Base-by-base conservation (phyloP, 2,329 filamentous ascomycete genomes). In the Parastagonospora avenae region DNA sequence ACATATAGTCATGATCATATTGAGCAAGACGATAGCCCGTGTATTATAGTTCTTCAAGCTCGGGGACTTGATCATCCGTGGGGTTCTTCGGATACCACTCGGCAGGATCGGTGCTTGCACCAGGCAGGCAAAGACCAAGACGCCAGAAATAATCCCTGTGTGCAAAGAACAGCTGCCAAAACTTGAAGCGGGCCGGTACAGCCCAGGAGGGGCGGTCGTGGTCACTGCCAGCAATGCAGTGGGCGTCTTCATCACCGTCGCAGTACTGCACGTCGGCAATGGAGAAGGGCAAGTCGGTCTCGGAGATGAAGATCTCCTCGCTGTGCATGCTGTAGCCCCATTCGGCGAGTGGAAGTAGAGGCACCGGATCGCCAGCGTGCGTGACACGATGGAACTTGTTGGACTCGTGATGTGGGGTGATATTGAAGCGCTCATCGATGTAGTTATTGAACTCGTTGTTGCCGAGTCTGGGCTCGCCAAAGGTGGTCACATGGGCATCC, bases 101-200 rank as follows among this genome's bases (percentile, higher is more conserved):
- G 39, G 79, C 77, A 2, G 87, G 86, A 68, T 89, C 87, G 10
- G 90, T 89, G 10, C 89, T 89, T 0, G 93, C 45, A 35, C 35
- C 27, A 16, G 45, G 92, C 2, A 97, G 80, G 75, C 94, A 99
- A 29, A 97, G 77, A 0, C 94, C 94, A 46, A 99, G 74, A 49
- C 94, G 82, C 90, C 91, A 96, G 75, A 99, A 97, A 74, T 99
- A 99, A 76, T 99, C 94, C 33, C 94, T 80, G 76, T 99, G 94
- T 1, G 92, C 90, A 73, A 95, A 96, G 68, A 97, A 88, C 7
- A 97, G 77, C 74, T 96, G 86, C 91, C 93, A 96, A n/a, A 95
- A 82, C 72, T 88, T 90, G 63, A 82, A 92, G 72, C 73, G 83
- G 73, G 74, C 74, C n/a, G 75, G 80, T 12, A 81, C 73, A 2